Percentiles rank a stretch among this genome's conserved stretches.
Evolutionary conservation across 2,329 filamentous ascomycete genomes (phyloP).

Genomic region (Arthrocladium fulminans): DNA sequence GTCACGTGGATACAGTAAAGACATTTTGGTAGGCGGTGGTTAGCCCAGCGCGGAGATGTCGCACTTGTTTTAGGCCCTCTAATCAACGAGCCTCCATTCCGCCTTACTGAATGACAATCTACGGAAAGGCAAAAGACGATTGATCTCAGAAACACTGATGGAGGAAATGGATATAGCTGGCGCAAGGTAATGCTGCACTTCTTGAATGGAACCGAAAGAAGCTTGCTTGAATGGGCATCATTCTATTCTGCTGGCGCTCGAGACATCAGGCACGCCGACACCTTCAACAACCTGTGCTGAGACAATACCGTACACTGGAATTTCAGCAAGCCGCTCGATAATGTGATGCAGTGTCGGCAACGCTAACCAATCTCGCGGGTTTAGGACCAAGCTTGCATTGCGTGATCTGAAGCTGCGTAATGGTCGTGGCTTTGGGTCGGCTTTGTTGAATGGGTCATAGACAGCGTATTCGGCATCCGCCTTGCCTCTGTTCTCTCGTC

Average conservation of each 20-base stretch:
- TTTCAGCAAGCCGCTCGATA: conserved; percentile 42
- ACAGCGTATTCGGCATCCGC: conserved; percentile 49
- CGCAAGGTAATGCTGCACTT: no score
- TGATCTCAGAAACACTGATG: no score
- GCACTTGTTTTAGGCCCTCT: no score
- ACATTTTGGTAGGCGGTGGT: no score
- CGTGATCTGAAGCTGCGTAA: conserved; percentile 15
- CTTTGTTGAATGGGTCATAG: conserved; percentile 27
- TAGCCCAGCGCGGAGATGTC: no score
- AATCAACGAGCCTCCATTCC: no score
- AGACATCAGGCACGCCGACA: conserved; percentile 27
- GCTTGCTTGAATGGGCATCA: no score
- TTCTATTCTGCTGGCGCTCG: conserved; percentile 2
- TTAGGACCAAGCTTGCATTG: conserved; percentile 41
- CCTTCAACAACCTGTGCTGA: conserved; percentile 49
- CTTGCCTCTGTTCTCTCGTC: conserved; percentile 38
- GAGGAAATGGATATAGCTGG: no score
- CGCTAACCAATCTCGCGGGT: conserved; percentile 43
- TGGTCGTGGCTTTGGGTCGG: conserved; percentile 25
- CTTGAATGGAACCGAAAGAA: no score
- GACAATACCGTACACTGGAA: conserved; percentile 50
- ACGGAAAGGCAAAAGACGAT: no score
- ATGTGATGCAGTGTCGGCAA: conserved; percentile 56
- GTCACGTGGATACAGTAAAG: no score
- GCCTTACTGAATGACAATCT: no score